Percentiles rank a stretch among this genome's conserved stretches.
These are phyloP conservation scores for Eucalyptus tenuipes DNA, from an alignment of 345 rosid genomes.

Conservation along the genomic window DNA sequence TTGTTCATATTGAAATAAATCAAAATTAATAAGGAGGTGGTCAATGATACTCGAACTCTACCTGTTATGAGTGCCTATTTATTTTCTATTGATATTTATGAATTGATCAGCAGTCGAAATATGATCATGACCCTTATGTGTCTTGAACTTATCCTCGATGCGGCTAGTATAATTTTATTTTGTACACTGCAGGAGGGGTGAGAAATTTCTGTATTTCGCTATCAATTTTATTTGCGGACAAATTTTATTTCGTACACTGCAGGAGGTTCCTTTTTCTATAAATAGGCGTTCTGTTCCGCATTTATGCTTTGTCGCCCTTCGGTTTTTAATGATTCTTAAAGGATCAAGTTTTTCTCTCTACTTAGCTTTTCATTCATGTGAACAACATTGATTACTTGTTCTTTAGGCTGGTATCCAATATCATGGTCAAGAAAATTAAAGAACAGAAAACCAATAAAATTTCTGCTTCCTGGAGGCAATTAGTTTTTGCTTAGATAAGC, in stretches of 20 bases:
- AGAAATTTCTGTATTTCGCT: not conserved
- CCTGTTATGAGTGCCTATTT: too few species aligned
- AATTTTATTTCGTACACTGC: not conserved
- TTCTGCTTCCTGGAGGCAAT: not conserved
- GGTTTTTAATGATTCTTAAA: not conserved
- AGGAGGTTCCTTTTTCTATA: not conserved
- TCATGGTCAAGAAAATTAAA: not conserved
- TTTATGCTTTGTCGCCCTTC: not conserved
- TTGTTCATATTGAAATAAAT: too few species aligned
- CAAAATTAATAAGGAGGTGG: too few species aligned
- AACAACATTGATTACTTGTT: not conserved
- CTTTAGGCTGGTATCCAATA: not conserved
- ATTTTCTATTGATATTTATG: too few species aligned
- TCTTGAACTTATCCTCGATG: too few species aligned
- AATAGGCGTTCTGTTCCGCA: not conserved
- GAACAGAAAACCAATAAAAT: not conserved
- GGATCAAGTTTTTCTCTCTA: not conserved
- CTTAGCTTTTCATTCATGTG: not conserved
- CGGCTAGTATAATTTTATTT: too few species aligned
- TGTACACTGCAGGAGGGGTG: not conserved
- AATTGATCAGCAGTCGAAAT: too few species aligned
- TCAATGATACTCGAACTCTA: too few species aligned
- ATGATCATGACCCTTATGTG: too few species aligned
- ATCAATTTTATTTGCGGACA: not conserved
- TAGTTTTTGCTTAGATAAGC: not conserved